Base-by-base conservation (phyloP, 345 rosid species). In the Firmiana major region DNA sequence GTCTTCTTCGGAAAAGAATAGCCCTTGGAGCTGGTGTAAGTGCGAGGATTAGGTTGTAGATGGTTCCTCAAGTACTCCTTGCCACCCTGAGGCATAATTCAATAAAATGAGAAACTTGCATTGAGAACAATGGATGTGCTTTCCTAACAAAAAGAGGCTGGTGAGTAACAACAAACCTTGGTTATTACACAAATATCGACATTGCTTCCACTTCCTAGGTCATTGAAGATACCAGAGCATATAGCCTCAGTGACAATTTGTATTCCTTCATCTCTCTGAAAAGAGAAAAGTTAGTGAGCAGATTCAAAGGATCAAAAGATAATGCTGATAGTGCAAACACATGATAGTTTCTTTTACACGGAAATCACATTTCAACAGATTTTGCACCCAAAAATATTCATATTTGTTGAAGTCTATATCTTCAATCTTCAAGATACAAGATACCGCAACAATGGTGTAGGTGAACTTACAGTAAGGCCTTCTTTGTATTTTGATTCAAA, bases 151-250 rank as follows among this genome's bases (percentile, higher is more conserved):
- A 68, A 75, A 7, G 58, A 26, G 70, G 21, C 54, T 51, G 51
- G 71, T 63, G 16, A 68, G 67, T 55, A 71, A 54, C 57, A 46
- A 60, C 87, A 67, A 48, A 93, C 97, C 92, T 91, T 91, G 22
- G 97, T 91, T 76, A 93, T 89, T 17, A 93, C 97, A 80, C 97
- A 93, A 82, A 91, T 84, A 79, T 93, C 97, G 55, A 93, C 97
- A 83, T 93, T 93, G 87, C 97, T 93, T 81, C 97, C 95, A 88
- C 95, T 89, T 51, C 97, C 97, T 80, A 93, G 81, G 83, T 91
- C 96, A 53, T 91, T 91, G 77, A 91, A 91, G 77, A 91, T 85
- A 66, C 96, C 93, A 43, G 94, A 91, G 85, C 95, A 91, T 80
- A 89, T 87, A 48, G 95, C 97, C 65, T 88, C 93, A 19, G 83